A percentile compares a stretch with the other conserved stretches of the same genome.
phyloP scores from a whole-genome alignment of 2,329 filamentous ascomycete genomes.

The Pseudocercospora macadamiae region DNA sequence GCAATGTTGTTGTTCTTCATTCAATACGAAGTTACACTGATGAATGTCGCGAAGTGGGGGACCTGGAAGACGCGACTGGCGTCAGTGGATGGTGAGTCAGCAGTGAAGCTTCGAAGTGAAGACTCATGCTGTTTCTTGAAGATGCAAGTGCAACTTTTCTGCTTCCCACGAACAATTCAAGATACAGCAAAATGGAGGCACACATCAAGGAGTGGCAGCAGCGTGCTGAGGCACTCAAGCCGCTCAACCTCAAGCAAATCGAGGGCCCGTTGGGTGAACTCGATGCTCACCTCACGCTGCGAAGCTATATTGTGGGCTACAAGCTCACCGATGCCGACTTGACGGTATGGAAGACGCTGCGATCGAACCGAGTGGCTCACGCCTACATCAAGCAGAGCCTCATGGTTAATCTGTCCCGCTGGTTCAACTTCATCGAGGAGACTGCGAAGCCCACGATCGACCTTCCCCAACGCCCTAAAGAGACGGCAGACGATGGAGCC shows the following conservation, averaged over 20 bases:
- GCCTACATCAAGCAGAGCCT: constrained; percentile 78
- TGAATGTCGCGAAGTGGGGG: no score
- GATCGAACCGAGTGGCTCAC: constrained; percentile 80
- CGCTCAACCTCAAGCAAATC: constrained; percentile 78
- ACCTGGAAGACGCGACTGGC: no score
- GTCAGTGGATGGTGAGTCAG: no score
- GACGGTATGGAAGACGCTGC: constrained; percentile 80
- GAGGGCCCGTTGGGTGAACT: constrained; percentile 73
- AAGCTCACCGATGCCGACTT: constrained; percentile 74
- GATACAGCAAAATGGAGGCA: no score
- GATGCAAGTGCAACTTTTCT: no score
- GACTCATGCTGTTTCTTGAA: no score
- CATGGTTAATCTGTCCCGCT: constrained; percentile 76
- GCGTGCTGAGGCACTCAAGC: constrained; percentile 55
- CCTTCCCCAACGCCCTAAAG: constrained; percentile 49
- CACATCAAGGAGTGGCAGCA: constrained; percentile 59
- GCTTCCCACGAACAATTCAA: no score
- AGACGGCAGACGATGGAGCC: constrained; percentile 72
- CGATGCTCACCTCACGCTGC: constrained; percentile 83
- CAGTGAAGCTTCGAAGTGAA: no score
- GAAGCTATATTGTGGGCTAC: constrained; percentile 85
- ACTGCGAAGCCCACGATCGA: constrained; percentile 72
- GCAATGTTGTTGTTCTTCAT: no score
- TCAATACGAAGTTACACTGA: no score
- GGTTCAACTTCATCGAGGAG: constrained; percentile 86